Evolutionary conservation across 495 filamentous ascomycete genomes (phyloP).

Genomic region (Aspergillus steynii): DNA sequence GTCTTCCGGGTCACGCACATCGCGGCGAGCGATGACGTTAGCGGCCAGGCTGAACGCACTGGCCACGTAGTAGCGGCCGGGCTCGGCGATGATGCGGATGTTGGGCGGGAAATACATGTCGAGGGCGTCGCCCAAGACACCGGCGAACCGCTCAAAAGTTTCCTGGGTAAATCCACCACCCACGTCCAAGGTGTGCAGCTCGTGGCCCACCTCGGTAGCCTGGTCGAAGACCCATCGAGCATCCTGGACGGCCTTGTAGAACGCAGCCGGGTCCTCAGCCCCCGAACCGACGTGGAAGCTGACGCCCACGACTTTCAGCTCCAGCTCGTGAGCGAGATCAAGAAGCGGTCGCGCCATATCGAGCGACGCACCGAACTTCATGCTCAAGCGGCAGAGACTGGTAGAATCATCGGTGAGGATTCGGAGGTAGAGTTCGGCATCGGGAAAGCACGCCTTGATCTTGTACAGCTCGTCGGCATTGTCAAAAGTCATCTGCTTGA

Average conservation of each 20-base stretch:
- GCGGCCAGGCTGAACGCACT: constrained; percentile 91
- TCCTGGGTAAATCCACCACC: constrained; percentile 90
- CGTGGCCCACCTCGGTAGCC: constrained; percentile 72
- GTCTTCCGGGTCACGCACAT: constrained; percentile 62
- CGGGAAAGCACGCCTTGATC: constrained; percentile 86
- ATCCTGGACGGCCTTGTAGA: constrained; percentile 85
- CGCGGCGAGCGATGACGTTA: constrained; percentile 93
- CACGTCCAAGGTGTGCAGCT: constrained; percentile 86
- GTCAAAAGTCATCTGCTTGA: constrained; percentile 99
- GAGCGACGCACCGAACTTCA: constrained; percentile 93
- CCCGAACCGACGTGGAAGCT: constrained; percentile 98
- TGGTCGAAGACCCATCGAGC: constrained; percentile 89
- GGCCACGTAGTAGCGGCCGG: constrained; percentile 92
- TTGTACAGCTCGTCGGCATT: constrained; percentile 98
- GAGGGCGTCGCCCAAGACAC: constrained; percentile 73
- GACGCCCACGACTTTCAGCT: constrained; percentile 92
- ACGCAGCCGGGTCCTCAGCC: constrained; percentile 84
- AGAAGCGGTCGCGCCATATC: constrained; percentile 78
- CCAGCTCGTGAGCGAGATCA: constrained; percentile 77
- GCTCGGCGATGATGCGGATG: constrained; percentile 91
- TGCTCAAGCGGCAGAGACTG: constrained; percentile 87
- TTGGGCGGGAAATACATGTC: constrained; percentile 84
- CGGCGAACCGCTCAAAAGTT: constrained; percentile 87
- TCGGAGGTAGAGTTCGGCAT: constrained; percentile 86
- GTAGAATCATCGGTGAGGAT: constrained; percentile 96